These are phyloP conservation scores for Lycium ferocissimum DNA, from an alignment of 257 asterid genomes.

Conservation along the genomic window DNA sequence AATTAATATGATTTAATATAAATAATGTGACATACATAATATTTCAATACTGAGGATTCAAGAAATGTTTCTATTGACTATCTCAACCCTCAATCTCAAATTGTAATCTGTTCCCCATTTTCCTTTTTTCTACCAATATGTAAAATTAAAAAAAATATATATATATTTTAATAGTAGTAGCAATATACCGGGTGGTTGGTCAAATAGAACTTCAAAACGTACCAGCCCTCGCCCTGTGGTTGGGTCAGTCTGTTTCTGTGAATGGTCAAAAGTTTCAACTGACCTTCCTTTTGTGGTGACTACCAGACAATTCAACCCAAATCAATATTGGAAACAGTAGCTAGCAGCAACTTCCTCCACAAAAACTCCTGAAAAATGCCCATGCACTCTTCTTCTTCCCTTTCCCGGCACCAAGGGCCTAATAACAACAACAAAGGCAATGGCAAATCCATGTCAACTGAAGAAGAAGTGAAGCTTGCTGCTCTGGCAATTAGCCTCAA, in stretches of 20 bases:
- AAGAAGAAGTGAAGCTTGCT: slow-evolving; percentile 61
- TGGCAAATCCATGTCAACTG: slow-evolving; percentile 5
- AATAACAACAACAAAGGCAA: slow-evolving; percentile 13
- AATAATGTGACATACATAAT: too few relatives aligned
- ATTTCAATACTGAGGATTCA: too few relatives aligned
- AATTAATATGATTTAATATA: too few relatives aligned
- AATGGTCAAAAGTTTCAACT: slow-evolving; percentile 46
- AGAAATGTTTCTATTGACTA: too few relatives aligned
- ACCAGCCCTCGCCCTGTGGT: slow-evolving; percentile 22
- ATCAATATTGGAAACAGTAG: slow-evolving; percentile 32
- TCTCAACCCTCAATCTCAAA: too few relatives aligned
- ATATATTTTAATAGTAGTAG: not conserved
- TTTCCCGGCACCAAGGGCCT: slow-evolving; percentile 1
- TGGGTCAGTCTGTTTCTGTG: slow-evolving; percentile 39
- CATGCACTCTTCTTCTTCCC: slow-evolving; percentile 21
- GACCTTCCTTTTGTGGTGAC: not conserved
- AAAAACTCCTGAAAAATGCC: not conserved
- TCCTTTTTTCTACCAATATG: too few relatives aligned
- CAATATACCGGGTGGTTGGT: not conserved
- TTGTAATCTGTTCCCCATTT: too few relatives aligned
- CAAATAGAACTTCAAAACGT: slow-evolving; percentile 30
- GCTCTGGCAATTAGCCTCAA: slow-evolving; percentile 63
- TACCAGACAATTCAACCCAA: slow-evolving; percentile 21
- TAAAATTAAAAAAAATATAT: too few relatives aligned
- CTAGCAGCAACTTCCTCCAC: slow-evolving; percentile 20